These are phyloP conservation scores for Aspergillus ibericus DNA, from an alignment of 2,329 filamentous ascomycete species.

Conservation along the genomic window DNA sequence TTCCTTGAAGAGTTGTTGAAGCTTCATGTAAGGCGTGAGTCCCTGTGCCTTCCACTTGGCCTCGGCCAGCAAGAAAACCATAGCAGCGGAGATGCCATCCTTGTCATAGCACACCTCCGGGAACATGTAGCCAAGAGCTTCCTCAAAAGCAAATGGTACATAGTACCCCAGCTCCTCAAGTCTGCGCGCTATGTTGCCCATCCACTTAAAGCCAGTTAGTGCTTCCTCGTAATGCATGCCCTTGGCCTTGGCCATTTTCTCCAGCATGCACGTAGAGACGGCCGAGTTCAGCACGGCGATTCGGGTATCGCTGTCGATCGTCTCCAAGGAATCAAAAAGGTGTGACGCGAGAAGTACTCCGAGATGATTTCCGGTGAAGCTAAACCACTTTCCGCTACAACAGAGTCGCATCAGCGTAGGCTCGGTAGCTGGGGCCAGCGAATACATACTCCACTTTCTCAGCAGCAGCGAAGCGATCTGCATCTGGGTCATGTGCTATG, in stretches of 20 bases:
- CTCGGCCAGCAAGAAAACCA: constrained; percentile 58
- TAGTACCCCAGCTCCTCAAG: constrained; percentile 52
- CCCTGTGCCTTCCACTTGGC: constrained; percentile 53
- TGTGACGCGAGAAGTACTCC: constrained; percentile 61
- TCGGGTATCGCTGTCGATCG: constrained; percentile 35
- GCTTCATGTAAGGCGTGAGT: constrained; percentile 57
- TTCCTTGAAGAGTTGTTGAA: constrained; percentile 57
- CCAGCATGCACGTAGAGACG: constrained; percentile 64
- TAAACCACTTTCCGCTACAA: constrained; percentile 54
- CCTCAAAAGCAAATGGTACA: constrained; percentile 62
- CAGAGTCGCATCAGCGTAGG: not conserved
- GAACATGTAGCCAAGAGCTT: constrained; percentile 68
- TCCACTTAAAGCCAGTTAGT: constrained; percentile 68
- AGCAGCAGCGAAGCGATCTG: constrained; percentile 63
- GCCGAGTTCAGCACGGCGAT: constrained; percentile 62
- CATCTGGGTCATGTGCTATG: constrained; percentile 65
- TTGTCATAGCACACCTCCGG: constrained; percentile 63
- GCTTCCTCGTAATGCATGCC: constrained; percentile 62
- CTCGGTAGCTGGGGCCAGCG: not conserved
- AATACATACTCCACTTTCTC: constrained; percentile 52
- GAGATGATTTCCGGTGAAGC: constrained; percentile 66
- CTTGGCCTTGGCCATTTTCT: constrained; percentile 55
- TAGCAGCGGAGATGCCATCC: constrained; percentile 62
- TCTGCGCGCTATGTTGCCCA: constrained; percentile 60
- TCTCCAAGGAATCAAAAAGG: constrained; percentile 50